Conservation (phyloP, 257 asterid genomes). For the Solanum sparsipilum region DNA sequence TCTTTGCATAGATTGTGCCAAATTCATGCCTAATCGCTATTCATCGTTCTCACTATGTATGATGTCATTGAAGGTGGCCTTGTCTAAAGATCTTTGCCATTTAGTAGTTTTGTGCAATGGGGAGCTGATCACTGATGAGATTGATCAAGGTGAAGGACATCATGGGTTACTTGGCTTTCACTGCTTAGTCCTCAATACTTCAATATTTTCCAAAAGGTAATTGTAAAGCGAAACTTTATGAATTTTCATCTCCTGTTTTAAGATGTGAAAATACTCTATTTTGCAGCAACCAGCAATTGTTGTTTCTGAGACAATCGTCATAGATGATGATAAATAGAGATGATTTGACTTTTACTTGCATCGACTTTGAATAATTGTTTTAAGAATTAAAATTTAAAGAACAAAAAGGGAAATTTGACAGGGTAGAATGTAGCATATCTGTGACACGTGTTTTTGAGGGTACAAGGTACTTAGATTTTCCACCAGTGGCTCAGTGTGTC, state of each 20-base stretch:
- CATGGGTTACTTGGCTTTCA: conserved; percentile 48
- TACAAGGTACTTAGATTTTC: background rate
- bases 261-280: background rate
- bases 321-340: background rate
- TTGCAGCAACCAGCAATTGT: background rate
- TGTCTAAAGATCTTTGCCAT: conserved; percentile 67
- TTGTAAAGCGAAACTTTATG: background rate
- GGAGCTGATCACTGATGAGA: conserved; percentile 27
- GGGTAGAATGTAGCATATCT: background rate
- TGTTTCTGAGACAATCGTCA: background rate
- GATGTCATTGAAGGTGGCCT: conserved; percentile 50
- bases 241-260: background rate
- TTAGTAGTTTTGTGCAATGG: conserved; percentile 72
- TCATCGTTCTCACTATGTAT: background rate
- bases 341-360: background rate
- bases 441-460: background rate
- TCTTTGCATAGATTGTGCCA: background rate
- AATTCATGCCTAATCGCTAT: background rate
- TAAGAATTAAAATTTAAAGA: background rate
- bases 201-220: conserved; percentile 79
- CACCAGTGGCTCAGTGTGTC: background rate
- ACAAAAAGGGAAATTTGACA: background rate
- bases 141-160: conserved; percentile 25
- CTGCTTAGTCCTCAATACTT: conserved; percentile 69
- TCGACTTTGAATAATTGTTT: background rate